Evolutionary conservation across 352 stramenopile species (phyloP).

Genomic region (Pythium coloratum): DNA sequence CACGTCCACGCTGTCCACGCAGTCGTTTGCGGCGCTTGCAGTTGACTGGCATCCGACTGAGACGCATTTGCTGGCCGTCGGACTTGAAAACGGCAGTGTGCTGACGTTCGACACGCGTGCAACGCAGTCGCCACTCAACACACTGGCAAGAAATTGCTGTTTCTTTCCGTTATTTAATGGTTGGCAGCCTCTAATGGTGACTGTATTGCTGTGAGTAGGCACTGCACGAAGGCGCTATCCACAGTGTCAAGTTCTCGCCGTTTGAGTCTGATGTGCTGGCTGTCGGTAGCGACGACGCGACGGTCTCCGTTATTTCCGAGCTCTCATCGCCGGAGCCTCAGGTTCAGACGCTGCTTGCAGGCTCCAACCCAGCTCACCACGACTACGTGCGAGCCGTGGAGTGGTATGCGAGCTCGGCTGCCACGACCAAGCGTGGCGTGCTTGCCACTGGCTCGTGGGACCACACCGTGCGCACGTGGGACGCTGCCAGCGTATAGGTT

Average conservation of each 20-base stretch:
- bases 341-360: slow-evolving; percentile 11
- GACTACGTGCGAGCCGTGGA: slow-evolving; percentile 78
- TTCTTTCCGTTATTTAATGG: neutral
- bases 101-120: slow-evolving; percentile 70
- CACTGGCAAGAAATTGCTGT: slow-evolving; percentile 25
- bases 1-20: slow-evolving; percentile 40
- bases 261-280: slow-evolving; percentile 61
- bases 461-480: slow-evolving; percentile 55
- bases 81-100: slow-evolving; percentile 65
- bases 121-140: slow-evolving; percentile 38
- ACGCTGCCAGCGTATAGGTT: slow-evolving; percentile 15
- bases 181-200: neutral
- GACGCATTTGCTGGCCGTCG: slow-evolving; percentile 53
- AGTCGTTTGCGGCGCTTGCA: slow-evolving; percentile 38
- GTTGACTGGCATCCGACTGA: slow-evolving; percentile 76
- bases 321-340: slow-evolving; percentile 5
- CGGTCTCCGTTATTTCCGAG: slow-evolving; percentile 41
- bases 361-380: slow-evolving; percentile 32
- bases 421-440: slow-evolving; percentile 10
- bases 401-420: slow-evolving; percentile 37
- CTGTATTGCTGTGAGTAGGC: slow-evolving; percentile 11
- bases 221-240: slow-evolving; percentile 46
- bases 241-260: slow-evolving; percentile 67
- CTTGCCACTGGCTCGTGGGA: slow-evolving; percentile 68
- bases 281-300: slow-evolving; percentile 63